Percentiles rank a stretch among this genome's conserved stretches.
Conservation (phyloP, 176 grass and related monocot species). For the Triticum timopheevii region DNA sequence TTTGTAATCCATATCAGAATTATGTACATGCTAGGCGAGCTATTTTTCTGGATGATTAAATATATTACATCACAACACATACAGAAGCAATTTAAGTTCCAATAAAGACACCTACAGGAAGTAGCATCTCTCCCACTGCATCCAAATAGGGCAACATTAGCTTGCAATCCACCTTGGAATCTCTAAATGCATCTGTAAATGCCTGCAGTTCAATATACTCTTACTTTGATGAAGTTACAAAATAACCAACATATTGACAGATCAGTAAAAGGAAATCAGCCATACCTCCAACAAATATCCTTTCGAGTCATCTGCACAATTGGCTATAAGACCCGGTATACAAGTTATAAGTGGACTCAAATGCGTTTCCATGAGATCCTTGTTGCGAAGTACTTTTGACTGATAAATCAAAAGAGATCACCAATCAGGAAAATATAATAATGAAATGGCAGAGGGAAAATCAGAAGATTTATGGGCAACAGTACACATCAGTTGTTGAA, state of each 20-base stretch:
- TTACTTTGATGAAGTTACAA: conserved; percentile 25
- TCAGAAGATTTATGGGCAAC: neutral
- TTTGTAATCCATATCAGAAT: neutral
- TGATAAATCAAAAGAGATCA: conserved; percentile 9
- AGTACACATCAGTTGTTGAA: conserved; percentile 6
- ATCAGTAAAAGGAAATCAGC: conserved; percentile 17
- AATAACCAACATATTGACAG: conserved; percentile 17
- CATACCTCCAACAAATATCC: conserved; percentile 61
- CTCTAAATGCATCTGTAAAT: conserved; percentile 65
- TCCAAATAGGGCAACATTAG: conserved; percentile 62
- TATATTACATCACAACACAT: conserved; percentile 1
- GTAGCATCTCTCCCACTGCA: conserved; percentile 52
- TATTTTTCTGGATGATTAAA: neutral
- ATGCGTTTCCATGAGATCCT: conserved; percentile 61
- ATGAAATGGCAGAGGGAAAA: conserved; percentile 2
- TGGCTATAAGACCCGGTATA: conserved; percentile 51
- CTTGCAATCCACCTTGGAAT: conserved; percentile 70
- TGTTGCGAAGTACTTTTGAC: conserved; percentile 48
- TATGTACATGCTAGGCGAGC: neutral
- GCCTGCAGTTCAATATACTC: conserved; percentile 50
- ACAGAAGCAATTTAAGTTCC: conserved; percentile 4
- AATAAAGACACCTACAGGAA: conserved; percentile 54
- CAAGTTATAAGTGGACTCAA: conserved; percentile 51
- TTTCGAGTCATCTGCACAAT: conserved; percentile 44
- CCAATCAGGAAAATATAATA: neutral